Conservation (phyloP, 148 eudicot genomes). For the Vaccinium corymbosum region DNA sequence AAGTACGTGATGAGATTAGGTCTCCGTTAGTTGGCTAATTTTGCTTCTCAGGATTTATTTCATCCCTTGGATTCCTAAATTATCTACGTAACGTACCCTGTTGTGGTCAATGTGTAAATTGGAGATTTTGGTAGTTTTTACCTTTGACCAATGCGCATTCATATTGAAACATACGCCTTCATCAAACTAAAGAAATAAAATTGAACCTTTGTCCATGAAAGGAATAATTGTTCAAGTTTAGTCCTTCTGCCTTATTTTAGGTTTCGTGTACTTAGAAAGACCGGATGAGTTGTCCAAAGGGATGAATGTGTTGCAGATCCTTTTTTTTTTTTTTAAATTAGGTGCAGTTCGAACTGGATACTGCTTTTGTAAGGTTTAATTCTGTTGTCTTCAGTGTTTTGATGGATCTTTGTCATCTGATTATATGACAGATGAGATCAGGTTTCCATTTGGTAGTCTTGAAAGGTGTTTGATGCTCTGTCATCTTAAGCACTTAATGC, state of each 20-base stretch:
- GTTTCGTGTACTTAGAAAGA: constrained; percentile 1
- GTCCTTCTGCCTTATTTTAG: neutral
- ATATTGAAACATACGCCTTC: neutral
- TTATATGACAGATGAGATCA: neutral
- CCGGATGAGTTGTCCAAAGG: neutral
- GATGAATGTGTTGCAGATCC: neutral
- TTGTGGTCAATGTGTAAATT: constrained; percentile 1
- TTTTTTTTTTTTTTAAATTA: neutral
- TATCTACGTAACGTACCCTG: neutral
- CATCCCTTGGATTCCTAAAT: neutral
- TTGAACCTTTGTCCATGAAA: neutral
- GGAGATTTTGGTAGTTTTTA: neutral
- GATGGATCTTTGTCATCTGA: neutral
- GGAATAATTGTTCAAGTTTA: neutral
- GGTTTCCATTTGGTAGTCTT: neutral
- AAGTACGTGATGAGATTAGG: neutral
- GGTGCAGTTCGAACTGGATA: neutral
- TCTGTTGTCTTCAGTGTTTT: constrained; percentile 6
- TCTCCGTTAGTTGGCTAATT: neutral
- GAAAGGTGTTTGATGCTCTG: neutral
- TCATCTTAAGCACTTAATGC: neutral
- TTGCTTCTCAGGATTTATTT: neutral
- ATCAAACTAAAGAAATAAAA: neutral
- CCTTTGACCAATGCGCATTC: neutral
- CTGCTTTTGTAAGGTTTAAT: constrained; percentile 8